Evolutionary conservation across 2,329 filamentous ascomycete species (phyloP).

Genomic region (Aspergillus transmontanensis): DNA sequence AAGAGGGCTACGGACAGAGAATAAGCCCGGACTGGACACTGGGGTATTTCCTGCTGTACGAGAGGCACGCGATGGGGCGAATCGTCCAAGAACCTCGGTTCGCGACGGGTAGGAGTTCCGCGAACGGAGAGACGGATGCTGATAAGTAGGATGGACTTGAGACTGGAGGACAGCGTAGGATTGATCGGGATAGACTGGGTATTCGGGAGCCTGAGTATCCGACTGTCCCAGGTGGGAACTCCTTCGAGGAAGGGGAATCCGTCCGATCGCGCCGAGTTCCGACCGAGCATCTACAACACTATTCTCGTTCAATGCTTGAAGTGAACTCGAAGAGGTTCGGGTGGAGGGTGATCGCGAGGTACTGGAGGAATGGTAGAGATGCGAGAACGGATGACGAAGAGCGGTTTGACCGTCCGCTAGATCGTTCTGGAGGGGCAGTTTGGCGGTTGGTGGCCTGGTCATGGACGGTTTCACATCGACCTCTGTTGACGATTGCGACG

Average conservation of each 20-base stretch:
- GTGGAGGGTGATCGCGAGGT: constrained; percentile 39
- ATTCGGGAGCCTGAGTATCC: constrained; percentile 32
- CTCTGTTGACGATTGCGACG: constrained; percentile 24
- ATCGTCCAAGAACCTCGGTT: constrained; percentile 25
- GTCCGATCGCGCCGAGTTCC: constrained; percentile 28
- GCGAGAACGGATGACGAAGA: constrained; percentile 35
- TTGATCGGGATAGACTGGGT: constrained; percentile 52
- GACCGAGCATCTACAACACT: constrained; percentile 39
- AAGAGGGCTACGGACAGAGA: constrained; percentile 37
- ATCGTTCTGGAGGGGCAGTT: constrained; percentile 28
- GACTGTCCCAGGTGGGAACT: constrained; percentile 31
- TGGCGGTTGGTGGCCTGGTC: constrained; percentile 29
- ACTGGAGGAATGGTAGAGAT: constrained; percentile 38
- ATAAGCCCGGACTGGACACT: constrained; percentile 50
- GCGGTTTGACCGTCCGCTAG: constrained; percentile 33
- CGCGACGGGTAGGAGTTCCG: constrained; percentile 49
- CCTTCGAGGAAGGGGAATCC: constrained; percentile 28
- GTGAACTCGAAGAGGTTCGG: constrained; percentile 46
- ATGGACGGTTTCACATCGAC: constrained; percentile 23
- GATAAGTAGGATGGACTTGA: constrained; percentile 45
- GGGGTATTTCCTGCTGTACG: constrained; percentile 52
- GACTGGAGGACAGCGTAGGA: constrained; percentile 50
- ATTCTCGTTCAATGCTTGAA: constrained; percentile 45
- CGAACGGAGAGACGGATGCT: constrained; percentile 42
- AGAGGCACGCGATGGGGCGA: constrained; percentile 30